Evolutionary conservation across 2,329 filamentous ascomycete species (phyloP).

Genomic region (Bimuria novae-zelandiae): DNA sequence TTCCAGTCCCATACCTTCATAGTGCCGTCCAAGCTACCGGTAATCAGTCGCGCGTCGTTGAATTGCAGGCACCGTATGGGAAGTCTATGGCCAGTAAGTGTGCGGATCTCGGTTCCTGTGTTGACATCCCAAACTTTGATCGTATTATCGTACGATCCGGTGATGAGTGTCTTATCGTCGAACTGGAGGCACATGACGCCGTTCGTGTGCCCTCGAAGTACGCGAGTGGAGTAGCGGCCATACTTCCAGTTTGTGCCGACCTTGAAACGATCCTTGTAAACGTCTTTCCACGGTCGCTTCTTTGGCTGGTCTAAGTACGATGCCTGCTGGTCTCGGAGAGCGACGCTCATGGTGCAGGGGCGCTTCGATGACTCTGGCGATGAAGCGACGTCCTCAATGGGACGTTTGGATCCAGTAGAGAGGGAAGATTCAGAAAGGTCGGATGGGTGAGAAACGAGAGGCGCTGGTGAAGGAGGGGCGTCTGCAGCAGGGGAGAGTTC

Average conservation of each 20-base stretch:
- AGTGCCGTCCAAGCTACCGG: slow-evolving; percentile 83
- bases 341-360: slow-evolving; percentile 28
- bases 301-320: slow-evolving; percentile 56
- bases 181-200: slow-evolving; percentile 82
- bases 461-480: slow-evolving; percentile 12
- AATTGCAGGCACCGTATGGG: slow-evolving; percentile 91
- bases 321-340: slow-evolving; percentile 41
- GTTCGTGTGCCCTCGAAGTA: slow-evolving; percentile 85
- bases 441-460: slow-evolving; percentile 14
- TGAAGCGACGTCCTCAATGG: slow-evolving; percentile 26
- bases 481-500: slow-evolving; percentile 56
- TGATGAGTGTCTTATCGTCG: slow-evolving; percentile 87
- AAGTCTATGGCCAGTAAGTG: slow-evolving; percentile 77
- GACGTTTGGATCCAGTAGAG: slow-evolving; percentile 32
- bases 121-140: slow-evolving; percentile 97
- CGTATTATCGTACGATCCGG: slow-evolving; percentile 91
- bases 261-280: slow-evolving; percentile 93
- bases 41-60: slow-evolving; percentile 88
- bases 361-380: slow-evolving; percentile 42
- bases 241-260: slow-evolving; percentile 98
- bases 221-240: slow-evolving; percentile 81
- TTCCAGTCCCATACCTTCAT: slow-evolving; percentile 97
- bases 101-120: slow-evolving; percentile 83
- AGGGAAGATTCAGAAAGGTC: slow-evolving; percentile 21
- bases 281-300: slow-evolving; percentile 86